These are phyloP conservation scores for Discostella stelligera DNA, from an alignment of 352 stramenopile genomes.

Conservation along the genomic window DNA sequence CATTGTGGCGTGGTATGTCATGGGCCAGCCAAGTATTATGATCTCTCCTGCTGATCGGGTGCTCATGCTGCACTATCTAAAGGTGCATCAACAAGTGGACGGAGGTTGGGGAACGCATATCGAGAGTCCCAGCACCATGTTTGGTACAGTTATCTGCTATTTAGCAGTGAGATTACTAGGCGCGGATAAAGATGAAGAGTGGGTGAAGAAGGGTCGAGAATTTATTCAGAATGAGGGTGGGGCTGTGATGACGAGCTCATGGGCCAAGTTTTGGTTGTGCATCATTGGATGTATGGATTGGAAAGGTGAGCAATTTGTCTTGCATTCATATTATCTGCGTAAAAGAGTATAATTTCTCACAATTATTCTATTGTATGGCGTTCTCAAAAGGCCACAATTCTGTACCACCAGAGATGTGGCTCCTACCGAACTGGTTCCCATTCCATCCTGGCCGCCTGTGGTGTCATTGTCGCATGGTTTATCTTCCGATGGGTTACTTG, in stretches of 20 bases:
- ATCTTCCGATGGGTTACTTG: conserved; percentile 91
- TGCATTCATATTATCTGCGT: not conserved
- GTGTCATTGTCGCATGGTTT: conserved; percentile 92
- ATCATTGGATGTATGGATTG: conserved; percentile 87
- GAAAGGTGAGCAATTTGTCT: conserved; percentile 30
- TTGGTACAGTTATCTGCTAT: conserved; percentile 88
- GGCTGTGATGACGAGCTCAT: conserved; percentile 85
- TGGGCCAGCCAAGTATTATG: conserved; percentile 59
- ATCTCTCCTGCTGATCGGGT: conserved; percentile 56
- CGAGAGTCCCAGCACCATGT: conserved; percentile 89
- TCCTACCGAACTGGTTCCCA: conserved; percentile 88
- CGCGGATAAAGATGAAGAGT: conserved; percentile 55
- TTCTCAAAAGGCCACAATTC: conserved; percentile 72
- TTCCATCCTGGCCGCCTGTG: conserved; percentile 89
- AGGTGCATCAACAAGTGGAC: conserved; percentile 87
- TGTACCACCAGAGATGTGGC: conserved; percentile 88
- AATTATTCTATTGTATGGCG: not conserved
- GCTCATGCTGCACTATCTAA: conserved; percentile 83
- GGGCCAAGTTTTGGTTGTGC: conserved; percentile 90
- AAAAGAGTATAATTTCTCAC: conserved; percentile 1
- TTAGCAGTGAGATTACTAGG: conserved; percentile 85
- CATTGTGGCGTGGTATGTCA: conserved; percentile 84
- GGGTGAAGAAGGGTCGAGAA: conserved; percentile 29
- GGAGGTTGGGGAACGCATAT: conserved; percentile 91
- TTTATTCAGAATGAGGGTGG: conserved; percentile 86